Base-by-base conservation (phyloP, 2,329 filamentous ascomycete species). In the Aspergillus aculeatus region DNA sequence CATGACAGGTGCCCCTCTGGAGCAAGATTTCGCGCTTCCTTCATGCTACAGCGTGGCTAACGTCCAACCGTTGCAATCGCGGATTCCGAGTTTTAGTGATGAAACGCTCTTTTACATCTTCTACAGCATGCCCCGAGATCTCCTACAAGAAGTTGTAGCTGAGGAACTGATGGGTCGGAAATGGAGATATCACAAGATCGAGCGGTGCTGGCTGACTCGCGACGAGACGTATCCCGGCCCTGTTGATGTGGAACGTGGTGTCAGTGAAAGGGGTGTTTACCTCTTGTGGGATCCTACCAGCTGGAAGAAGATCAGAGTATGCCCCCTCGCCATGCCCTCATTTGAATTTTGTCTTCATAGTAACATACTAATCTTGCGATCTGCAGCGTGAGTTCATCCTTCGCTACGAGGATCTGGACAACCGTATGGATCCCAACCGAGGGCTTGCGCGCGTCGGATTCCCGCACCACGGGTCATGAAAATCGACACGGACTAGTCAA, bases 61-160 rank as follows among this genome's bases (percentile, higher is more conserved):
- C 67, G 86, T 89, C 11, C 86, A 87, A 54, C 81, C 84, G 7
- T 76, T 89, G 21, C 80, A 84, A 57, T 78, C 80, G 51, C 84
- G 86, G 60, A 83, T 87, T 64, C 75, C 79, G 3, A 83, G 82
- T 57, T 87, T 87, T 72, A 83, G 80, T 47, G 81, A 86, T 64
- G 87, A 89, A 70, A 89, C 87, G 0, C 78, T 89, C 4, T 87
- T 89, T 70, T 86, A 85, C 69, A 87, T 89, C 61, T 89, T 89
- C 79, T 89, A 89, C 75, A 86, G 85, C 63, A 84, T 85, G 77
- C 86, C 86, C 14, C 79, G 84, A 60, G 86, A 89, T 68, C 82
- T 88, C 57, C 80, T 86, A 71, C 87, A 89, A 69, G 87, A 89
- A 69, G 77, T 87, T 50, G 86, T 86, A 5, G 86, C 86, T 7